Evolutionary conservation across 345 rosid species (phyloP), one percentile per base, ranked within the genome.

Genomic region (Garcia nutans): DNA sequence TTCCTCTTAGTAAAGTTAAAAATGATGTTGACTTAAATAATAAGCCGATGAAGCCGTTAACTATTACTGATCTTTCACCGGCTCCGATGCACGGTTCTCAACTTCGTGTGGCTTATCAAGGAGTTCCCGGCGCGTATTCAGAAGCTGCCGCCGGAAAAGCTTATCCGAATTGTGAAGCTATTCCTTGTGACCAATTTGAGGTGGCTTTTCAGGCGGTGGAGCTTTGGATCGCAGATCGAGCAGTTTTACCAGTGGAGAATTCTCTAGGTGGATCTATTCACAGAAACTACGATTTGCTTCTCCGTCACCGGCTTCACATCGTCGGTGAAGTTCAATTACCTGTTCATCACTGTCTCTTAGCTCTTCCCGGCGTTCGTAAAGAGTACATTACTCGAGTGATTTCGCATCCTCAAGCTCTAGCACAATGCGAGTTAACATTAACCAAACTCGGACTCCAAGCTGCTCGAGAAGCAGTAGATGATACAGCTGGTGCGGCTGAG

Each of bases 111-210:
- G 98, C 99, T 0, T 96, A 96, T 74, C 99, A 96, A 82, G 99
- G 99, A 49, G 99, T 89, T 17, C 99, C 99, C 3, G 99, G 99
- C 0, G 99, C 99, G 1, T 96, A 96, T 65, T 96, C 99, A 0
- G 99, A 96, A 79, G 98, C 98, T 10, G 99, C 98, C 0, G 97
- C 98, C 0, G 99, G 97, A 7, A 96, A 93, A 81, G 99, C 99
- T 5, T 96, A 93, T 71, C 95, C 97, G 0, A 86, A 89, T 47
- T 96, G 99, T 54, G 93, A 96, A 78, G 93, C 99, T 16, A 91
- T 92, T 20, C 99, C 99, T 6, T 96, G 99, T 57, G 99, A 96
- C 78, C 98, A 96, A 78, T 96, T 96, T 22, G 99, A 96, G 76
- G 98, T 92, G 2, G 99, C 97, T 17, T 96, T 96, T 79, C 93